Conservation (phyloP, 257 asterid genomes). For the Solanum clarkiae region DNA sequence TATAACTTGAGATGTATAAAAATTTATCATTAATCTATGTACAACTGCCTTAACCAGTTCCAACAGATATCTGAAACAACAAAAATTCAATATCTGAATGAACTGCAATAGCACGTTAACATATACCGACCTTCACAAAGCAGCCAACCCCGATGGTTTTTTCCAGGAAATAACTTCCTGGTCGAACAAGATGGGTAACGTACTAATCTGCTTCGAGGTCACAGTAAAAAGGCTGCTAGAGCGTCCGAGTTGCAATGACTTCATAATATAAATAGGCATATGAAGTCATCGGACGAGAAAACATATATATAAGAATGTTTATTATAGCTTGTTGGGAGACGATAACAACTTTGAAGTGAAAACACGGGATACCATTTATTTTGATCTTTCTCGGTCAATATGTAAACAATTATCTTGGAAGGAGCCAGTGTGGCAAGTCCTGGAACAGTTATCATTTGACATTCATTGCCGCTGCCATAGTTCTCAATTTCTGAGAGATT, state of each 20-base stretch:
- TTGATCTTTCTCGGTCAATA: constrained; percentile 3
- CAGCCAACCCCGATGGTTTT: neutral
- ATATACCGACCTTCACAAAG: constrained; percentile 10
- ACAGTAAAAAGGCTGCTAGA: neutral
- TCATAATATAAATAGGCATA: neutral
- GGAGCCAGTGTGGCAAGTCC: neutral
- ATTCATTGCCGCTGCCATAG: constrained; percentile 95
- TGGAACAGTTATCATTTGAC: constrained; percentile 37
- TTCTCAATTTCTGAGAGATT: constrained; percentile 80
- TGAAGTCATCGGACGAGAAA: neutral
- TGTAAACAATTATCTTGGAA: neutral
- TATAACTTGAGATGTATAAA: neutral
- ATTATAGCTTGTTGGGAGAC: neutral
- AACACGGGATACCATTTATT: constrained; percentile 3
- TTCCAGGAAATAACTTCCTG: neutral
- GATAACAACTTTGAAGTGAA: neutral
- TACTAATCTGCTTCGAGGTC: neutral
- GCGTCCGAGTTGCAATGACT: neutral
- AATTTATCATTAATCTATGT: constrained; percentile 2
- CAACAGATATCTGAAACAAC: constrained; percentile 8
- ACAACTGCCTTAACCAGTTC: constrained; percentile 19
- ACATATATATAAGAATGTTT: neutral
- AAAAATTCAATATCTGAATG: constrained; percentile 5
- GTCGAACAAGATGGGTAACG: neutral
- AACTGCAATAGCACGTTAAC: constrained; percentile 9